Conservation (phyloP, 257 asterid genomes). For the Primulina eburnea region DNA sequence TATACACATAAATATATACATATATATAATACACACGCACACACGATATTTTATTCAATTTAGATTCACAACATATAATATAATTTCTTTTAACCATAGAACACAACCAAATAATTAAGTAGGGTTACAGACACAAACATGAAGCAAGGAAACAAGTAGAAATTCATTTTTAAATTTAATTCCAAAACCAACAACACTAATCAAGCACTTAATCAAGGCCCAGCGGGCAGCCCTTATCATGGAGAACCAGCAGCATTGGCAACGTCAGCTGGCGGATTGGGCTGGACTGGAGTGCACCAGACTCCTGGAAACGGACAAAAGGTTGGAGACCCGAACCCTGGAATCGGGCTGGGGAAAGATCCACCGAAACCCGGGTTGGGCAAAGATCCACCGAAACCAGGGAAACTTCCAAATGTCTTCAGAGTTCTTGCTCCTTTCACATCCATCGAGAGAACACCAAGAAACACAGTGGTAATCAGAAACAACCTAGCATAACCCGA, state of each 20-base stretch:
- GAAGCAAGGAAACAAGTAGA: background rate
- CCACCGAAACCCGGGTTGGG: slow-evolving; percentile 18
- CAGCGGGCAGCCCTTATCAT: too few relatives aligned
- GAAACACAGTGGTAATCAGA: background rate
- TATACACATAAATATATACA: too few relatives aligned
- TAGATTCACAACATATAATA: too few relatives aligned
- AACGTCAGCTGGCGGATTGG: slow-evolving; percentile 19
- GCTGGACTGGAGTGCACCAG: slow-evolving; percentile 16
- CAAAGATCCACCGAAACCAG: slow-evolving; percentile 20
- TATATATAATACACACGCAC: too few relatives aligned
- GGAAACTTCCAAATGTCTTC: slow-evolving; percentile 24
- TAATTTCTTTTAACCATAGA: background rate
- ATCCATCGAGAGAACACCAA: background rate
- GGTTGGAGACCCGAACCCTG: slow-evolving; percentile 12
- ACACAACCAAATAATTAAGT: background rate
- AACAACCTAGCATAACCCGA: slow-evolving; percentile 28
- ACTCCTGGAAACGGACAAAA: slow-evolving; percentile 26
- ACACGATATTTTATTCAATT: too few relatives aligned
- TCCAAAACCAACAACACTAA: background rate
- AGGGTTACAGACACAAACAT: too few relatives aligned
- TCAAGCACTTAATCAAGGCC: slow-evolving; percentile 13
- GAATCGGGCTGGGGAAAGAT: slow-evolving; percentile 13
- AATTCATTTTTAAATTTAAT: too few relatives aligned
- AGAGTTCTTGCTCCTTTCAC: slow-evolving; percentile 23
- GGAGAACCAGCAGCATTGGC: background rate